Conservation (phyloP, 805 yeast genomes). For the Yamadazyma olivae region DNA sequence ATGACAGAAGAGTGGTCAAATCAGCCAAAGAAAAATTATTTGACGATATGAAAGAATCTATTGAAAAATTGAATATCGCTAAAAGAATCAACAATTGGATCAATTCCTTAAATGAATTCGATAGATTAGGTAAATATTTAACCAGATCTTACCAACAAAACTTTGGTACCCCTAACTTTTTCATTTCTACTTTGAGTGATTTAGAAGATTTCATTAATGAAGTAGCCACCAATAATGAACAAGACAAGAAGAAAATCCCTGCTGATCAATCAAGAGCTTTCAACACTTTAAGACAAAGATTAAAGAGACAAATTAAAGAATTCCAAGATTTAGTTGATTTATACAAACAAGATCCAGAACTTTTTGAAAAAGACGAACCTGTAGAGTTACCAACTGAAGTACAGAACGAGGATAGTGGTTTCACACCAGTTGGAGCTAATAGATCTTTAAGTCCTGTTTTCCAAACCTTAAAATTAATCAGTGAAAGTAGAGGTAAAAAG, state of each 20-base stretch:
- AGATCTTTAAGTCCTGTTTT: slow-evolving; percentile 52
- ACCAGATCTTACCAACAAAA: slow-evolving; percentile 76
- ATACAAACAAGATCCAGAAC: slow-evolving; percentile 68
- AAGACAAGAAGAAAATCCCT: slow-evolving; percentile 66
- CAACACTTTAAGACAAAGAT: slow-evolving; percentile 85
- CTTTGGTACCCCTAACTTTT: slow-evolving; percentile 66
- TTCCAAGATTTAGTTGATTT: slow-evolving; percentile 55
- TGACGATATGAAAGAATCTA: slow-evolving; percentile 74
- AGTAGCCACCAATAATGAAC: slow-evolving; percentile 48
- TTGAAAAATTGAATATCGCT: slow-evolving; percentile 66
- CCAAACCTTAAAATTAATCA: slow-evolving; percentile 65
- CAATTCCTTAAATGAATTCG: slow-evolving; percentile 70
- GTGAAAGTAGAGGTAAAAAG: slow-evolving; percentile 94
- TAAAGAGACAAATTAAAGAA: slow-evolving; percentile 75
- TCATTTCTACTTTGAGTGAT: slow-evolving; percentile 63
- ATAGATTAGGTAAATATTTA: slow-evolving; percentile 64
- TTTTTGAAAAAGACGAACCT: slow-evolving; percentile 58
- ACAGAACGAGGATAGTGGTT: slow-evolving; percentile 22
- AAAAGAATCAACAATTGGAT: slow-evolving; percentile 78
- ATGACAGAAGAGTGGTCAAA: slow-evolving; percentile 81
- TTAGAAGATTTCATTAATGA: slow-evolving; percentile 67
- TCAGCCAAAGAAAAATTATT: slow-evolving; percentile 89
- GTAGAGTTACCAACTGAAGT: slow-evolving; percentile 18
- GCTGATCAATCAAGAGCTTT: slow-evolving; percentile 82
- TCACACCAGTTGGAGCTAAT: slow-evolving; percentile 35